Evolutionary conservation across 768 basidiomycete genomes (phyloP).

Genomic region (Clavulina sp.): DNA sequence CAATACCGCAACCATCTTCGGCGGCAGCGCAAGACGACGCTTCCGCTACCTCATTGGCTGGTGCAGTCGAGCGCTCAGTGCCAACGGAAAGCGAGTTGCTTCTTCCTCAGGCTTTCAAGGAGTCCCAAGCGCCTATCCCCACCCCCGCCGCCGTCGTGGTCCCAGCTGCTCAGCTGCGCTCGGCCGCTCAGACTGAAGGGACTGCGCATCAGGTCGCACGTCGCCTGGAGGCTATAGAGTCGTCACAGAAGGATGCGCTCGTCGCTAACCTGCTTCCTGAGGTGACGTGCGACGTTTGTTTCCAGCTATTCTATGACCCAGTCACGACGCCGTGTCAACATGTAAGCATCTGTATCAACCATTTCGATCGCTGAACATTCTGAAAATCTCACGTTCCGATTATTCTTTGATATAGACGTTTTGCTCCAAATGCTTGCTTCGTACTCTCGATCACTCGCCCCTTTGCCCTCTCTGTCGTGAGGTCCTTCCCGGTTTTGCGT

Average conservation of each 20-base stretch:
- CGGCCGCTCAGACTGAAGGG: too few species aligned
- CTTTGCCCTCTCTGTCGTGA: conserved; percentile 79
- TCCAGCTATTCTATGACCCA: conserved; percentile 64
- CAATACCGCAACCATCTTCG: too few species aligned
- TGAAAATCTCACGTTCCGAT: conserved; percentile 1
- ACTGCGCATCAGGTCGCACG: too few species aligned
- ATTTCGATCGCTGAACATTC: neutral
- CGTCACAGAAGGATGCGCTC: conserved; percentile 13
- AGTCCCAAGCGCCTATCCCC: too few species aligned
- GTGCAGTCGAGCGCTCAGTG: too few species aligned
- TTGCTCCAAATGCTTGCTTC: conserved; percentile 74
- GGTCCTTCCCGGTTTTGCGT: conserved; percentile 52
- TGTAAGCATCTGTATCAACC: conserved; percentile 27
- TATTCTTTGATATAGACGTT: conserved; percentile 43
- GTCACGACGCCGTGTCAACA: conserved; percentile 93
- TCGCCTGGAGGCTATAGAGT: too few species aligned
- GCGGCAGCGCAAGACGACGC: too few species aligned
- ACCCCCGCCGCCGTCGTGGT: too few species aligned
- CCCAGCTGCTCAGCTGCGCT: too few species aligned
- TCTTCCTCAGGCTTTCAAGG: too few species aligned
- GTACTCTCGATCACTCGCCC: conserved; percentile 71
- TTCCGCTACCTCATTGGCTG: too few species aligned
- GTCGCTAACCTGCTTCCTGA: conserved; percentile 32
- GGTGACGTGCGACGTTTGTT: conserved; percentile 84
- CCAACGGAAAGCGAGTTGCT: too few species aligned